Evolutionary conservation across 2,329 filamentous ascomycete genomes (phyloP).

Genomic region (Colletotrichum costaricense): DNA sequence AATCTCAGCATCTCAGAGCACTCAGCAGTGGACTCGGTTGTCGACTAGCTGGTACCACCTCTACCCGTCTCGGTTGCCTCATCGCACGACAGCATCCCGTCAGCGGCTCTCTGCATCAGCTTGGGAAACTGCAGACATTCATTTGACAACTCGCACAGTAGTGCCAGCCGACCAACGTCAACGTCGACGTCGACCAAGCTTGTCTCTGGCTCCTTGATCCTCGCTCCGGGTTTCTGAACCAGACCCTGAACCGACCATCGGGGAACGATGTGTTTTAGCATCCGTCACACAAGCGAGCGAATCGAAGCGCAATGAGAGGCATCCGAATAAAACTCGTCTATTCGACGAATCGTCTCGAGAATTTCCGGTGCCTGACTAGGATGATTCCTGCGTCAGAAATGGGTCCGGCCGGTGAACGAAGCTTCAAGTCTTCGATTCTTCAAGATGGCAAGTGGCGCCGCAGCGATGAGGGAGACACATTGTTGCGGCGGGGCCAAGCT

Average conservation of each 20-base stretch:
- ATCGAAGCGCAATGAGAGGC: neutral
- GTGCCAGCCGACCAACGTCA: neutral
- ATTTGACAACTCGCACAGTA: slow-evolving; percentile 27
- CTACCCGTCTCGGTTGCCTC: neutral
- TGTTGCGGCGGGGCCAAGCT: slow-evolving; percentile 23
- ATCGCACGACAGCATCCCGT: neutral
- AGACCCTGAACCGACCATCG: neutral
- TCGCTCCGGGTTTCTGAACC: neutral
- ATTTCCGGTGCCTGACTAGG: neutral
- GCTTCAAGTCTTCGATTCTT: slow-evolving; percentile 6
- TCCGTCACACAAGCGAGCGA: neutral
- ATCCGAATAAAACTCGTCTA: neutral
- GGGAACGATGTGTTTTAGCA: neutral
- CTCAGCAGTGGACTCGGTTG: neutral
- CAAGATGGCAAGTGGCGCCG: neutral
- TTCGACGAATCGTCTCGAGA: neutral
- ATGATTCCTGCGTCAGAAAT: neutral
- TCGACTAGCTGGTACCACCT: neutral
- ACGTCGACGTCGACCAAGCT: slow-evolving; percentile 4
- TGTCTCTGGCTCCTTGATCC: neutral
- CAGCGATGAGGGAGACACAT: slow-evolving; percentile 1
- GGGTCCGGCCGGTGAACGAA: slow-evolving; percentile 16
- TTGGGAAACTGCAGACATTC: slow-evolving; percentile 13
- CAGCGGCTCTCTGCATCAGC: slow-evolving; percentile 1
- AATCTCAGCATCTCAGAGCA: neutral